Base-by-base conservation (phyloP, 768 basidiomycete genomes). In the Lentinula sp. region DNA sequence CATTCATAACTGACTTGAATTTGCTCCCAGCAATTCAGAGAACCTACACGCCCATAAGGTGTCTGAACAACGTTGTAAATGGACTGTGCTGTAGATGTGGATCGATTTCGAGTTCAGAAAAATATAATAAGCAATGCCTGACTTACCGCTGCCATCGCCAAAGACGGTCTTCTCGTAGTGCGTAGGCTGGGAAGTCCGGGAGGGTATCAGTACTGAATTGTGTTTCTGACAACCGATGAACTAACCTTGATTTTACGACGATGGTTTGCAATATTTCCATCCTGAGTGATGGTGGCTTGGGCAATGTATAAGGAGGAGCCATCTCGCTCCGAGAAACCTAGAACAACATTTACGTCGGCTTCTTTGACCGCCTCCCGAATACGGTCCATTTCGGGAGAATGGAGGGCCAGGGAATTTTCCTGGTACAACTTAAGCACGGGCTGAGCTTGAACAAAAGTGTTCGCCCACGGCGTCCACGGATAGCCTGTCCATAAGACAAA, bases 391-490 rank as follows among this genome's bases (percentile, higher is more conserved):
- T 72, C 71, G n/a, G 69, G 66, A 3, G 71, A 72, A 49, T 72
- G 71, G 5, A 72, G 65, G 9, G 70, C 65, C 13, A 72, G 61
- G 1, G 71, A 64, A 52, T 71, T 71, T 39, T 68, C 69, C 49
- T 72, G 71, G 41, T 72, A 72, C 52, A 68, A 59, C 43, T 71
- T 70, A 16, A 72, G 59, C 12, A 72, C 68, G 18, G 65, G 55
- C 23, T 64, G 63, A 41, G 68, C 66, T 7, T 66, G 63, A 4
- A 69, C 66, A 49, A 71, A 71, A 50, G 70, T 70, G 56, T 72
- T 69, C 5, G 69, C 68, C 71, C 71, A 72, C n/a, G 70, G 70
- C 2, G 69, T 71, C 70, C 70, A 70, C 10, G 71, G 71, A 61
- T 72, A 72, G 23, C 71, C 71, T 71, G 37, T 6, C 16, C 16